Evolutionary conservation across 495 filamentous ascomycete genomes (phyloP).

Genomic region (Pyrenula massariospora): DNA sequence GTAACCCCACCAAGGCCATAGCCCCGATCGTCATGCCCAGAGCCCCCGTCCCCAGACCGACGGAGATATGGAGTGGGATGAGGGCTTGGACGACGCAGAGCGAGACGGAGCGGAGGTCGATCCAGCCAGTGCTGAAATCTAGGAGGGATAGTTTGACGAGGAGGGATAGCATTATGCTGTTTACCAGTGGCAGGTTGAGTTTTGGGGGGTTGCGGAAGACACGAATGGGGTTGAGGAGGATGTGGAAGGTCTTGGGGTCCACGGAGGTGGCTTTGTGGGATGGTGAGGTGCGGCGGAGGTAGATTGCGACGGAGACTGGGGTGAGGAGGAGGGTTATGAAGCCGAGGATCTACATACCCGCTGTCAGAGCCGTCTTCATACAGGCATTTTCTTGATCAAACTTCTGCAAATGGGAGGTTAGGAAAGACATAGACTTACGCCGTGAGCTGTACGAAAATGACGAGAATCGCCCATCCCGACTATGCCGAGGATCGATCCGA

Average conservation of each 20-base stretch:
- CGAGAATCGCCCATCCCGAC: neutral
- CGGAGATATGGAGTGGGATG: neutral
- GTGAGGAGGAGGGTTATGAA: neutral
- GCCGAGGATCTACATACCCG: neutral
- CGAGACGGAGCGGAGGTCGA: neutral
- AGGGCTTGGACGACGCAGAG: neutral
- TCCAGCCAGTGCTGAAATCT: neutral
- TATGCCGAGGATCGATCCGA: neutral
- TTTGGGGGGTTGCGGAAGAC: neutral
- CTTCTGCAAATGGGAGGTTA: too few species aligned
- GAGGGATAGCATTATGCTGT: neutral
- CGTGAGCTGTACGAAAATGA: neutral
- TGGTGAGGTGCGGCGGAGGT: neutral
- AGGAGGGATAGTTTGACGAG: neutral
- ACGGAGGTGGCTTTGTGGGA: neutral
- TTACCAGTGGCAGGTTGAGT: neutral
- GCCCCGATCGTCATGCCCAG: neutral
- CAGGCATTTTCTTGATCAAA: too few species aligned
- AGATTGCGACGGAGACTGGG: neutral
- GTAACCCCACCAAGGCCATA: neutral
- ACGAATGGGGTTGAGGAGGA: neutral
- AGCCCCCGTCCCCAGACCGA: neutral
- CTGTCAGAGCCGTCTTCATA: too few species aligned
- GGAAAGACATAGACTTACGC: neutral
- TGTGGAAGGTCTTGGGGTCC: neutral